Base-by-base conservation (phyloP, 257 asterid species). In the Buddleja alternifolia region DNA sequence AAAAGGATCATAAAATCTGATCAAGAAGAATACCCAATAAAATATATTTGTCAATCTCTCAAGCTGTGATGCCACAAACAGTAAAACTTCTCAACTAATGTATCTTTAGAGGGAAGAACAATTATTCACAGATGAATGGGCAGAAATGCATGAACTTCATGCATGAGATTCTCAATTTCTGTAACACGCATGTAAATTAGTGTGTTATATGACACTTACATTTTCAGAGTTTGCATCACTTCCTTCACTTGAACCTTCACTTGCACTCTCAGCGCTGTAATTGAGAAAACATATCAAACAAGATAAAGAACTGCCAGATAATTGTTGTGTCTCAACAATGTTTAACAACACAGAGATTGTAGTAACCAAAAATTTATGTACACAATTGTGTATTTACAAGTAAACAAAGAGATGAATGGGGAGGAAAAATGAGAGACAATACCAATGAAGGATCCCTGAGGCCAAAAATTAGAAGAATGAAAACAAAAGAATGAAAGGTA, bases 171-270 rank as follows among this genome's bases (percentile, higher is more conserved):
- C 58, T 17, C 40, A 47, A 47, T 21, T 54, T 37, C 23, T 61
- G 40, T 41, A 50, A 39, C 9, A 42, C 20, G 16, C 11, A 60
- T 32, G 69, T 10, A 56, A 55, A 21, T 17, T 67, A 57, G n/a
- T 46, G 51, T 11, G 4, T 17, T 17, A 44, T 45, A 24, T n/a
- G 19, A 53, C 45, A 42, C 77, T 81, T 81, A 92, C 98, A 79
- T 86, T 86, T 73, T 84, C 92, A 66, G 97, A 94, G 76, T 89
- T 79, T 48, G 77, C 86, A 73, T 91, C 93, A 74, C 98, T 94
- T 80, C 97, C 98, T 46, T 85, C 99, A 54, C 95, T 87, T 60
- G 93, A 82, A 66, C 93, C 97, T 69, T 87, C 99, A 78, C 96
- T 91, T 55, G 72, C 95, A 71, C 96, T 91, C 69, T 88, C 99